Evolutionary conservation across 768 basidiomycete genomes (phyloP), one percentile per base, ranked within the genome.

Genomic region (Mycena leptocephala): DNA sequence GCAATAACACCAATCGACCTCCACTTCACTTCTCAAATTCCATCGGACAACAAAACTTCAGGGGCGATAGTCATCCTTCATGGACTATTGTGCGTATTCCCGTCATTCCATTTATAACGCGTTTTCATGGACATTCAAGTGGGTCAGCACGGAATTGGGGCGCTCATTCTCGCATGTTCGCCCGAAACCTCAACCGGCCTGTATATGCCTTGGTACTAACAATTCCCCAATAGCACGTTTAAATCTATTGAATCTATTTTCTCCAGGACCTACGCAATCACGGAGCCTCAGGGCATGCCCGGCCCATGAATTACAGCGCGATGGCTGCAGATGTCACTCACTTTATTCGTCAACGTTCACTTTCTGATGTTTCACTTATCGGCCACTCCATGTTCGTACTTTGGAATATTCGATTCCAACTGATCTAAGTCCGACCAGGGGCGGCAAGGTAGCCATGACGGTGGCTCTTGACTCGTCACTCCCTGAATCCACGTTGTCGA

Each of bases 101-200:
- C 39, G 35, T 10, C 32, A 58, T 43, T 37, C 32, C 33, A 72
- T 6, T 16, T 10, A 33, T 11, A 18, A 35, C 16, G 30, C 66
- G 62, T 9, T 35, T n/a, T 26, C 43, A 74, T 69, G 28, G 48
- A 46, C 58, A 58, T 33, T 39, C 35, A 79, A 97, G 95, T 78
- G 96, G 96, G 0, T 96, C 94, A 46, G 97, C 97, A 82, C 91
- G 96, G 73, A 98, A 98, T 82, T 98, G 96, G 96, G 86, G 90
- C 7, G 95, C 95, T 0, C 87, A 98, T 6, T 91, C 95, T 8
- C 96, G 95, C 79, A 91, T 92, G 0, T 93, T 98, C 75, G 87
- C 90, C n/a, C 86, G 88, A 37, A 90, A 92, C 64, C 87, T 96
- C 1, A 83, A 88, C 3, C 87, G 93, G 72, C 93, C 95, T 2